Conservation (phyloP, 345 rosid species). For the Moricandia moricandioides region DNA sequence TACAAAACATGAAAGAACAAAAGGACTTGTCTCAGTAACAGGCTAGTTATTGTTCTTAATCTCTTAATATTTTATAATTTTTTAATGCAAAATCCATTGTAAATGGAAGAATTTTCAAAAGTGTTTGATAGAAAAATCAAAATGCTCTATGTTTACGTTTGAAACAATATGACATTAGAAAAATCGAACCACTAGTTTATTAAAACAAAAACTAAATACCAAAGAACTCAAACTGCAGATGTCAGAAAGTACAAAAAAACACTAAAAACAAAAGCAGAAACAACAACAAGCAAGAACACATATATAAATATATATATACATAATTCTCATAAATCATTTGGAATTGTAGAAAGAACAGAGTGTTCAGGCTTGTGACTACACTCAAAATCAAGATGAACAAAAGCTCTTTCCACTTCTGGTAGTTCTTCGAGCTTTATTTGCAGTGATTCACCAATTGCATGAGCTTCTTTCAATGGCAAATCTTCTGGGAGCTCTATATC, state of each 20-base stretch:
- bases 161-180: not conserved
- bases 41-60: no score
- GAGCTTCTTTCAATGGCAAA: constrained; percentile 74
- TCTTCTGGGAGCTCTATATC: constrained; percentile 89
- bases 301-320: not conserved
- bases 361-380: constrained; percentile 94
- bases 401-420: constrained; percentile 85
- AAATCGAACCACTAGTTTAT: not conserved
- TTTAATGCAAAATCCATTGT: not conserved
- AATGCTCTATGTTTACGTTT: not conserved
- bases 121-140: not conserved
- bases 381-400: constrained; percentile 88
- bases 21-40: not conserved
- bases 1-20: not conserved
- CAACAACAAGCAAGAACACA: not conserved
- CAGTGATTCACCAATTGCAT: constrained; percentile 70
- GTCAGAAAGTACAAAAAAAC: constrained; percentile 5
- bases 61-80: no score
- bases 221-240: not conserved
- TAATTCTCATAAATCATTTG: constrained; percentile 39
- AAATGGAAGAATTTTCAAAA: not conserved
- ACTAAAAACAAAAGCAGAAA: not conserved
- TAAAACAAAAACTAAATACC: not conserved
- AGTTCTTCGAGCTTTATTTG: constrained; percentile 82
- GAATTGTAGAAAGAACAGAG: constrained; percentile 60